Evolutionary conservation across 1,284 basidiomycete species (phyloP).

Genomic region (Malassezia cuniculi): DNA sequence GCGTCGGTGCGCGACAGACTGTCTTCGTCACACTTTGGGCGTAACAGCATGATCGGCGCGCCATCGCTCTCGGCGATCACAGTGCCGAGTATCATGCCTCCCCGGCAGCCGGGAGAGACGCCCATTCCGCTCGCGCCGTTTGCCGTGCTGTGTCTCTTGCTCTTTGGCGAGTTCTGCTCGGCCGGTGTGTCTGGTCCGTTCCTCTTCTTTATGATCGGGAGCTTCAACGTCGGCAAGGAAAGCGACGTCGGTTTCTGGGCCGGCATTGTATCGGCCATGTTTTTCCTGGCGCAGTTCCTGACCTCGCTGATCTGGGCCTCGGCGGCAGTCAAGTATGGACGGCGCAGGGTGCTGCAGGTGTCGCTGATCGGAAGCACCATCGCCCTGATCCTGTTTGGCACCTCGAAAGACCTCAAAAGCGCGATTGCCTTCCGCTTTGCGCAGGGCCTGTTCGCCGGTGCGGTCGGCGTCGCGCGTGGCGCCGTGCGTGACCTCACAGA

Average conservation of each 20-base stretch:
- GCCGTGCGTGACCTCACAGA: constrained; percentile 79
- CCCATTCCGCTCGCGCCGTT: constrained; percentile 41
- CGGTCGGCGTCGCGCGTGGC: constrained; percentile 73
- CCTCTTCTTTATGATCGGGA: constrained; percentile 42
- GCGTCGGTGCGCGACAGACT: no score
- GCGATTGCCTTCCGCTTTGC: constrained; percentile 77
- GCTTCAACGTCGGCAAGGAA: constrained; percentile 38
- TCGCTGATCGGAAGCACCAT: constrained; percentile 70
- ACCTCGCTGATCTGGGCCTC: constrained; percentile 88
- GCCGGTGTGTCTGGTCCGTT: constrained; percentile 53
- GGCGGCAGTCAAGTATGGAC: constrained; percentile 78
- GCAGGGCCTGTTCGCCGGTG: constrained; percentile 89
- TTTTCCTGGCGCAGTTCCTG: constrained; percentile 51
- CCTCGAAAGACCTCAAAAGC: constrained; percentile 52
- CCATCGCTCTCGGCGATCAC: no score
- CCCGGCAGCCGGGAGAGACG: constrained; percentile 19
- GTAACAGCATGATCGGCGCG: no score
- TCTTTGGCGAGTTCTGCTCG: constrained; percentile 53
- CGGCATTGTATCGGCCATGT: constrained; percentile 42
- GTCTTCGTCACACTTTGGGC: no score
- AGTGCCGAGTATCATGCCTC: constrained; percentile 18
- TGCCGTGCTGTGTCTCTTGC: constrained; percentile 37
- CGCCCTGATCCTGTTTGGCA: constrained; percentile 71
- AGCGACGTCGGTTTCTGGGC: constrained; percentile 42
- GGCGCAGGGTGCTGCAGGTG: constrained; percentile 68